Evolutionary conservation across 495 filamentous ascomycete species (phyloP), one percentile per base, ranked within the genome.

Genomic region (Trichocladium uniseriatum): DNA sequence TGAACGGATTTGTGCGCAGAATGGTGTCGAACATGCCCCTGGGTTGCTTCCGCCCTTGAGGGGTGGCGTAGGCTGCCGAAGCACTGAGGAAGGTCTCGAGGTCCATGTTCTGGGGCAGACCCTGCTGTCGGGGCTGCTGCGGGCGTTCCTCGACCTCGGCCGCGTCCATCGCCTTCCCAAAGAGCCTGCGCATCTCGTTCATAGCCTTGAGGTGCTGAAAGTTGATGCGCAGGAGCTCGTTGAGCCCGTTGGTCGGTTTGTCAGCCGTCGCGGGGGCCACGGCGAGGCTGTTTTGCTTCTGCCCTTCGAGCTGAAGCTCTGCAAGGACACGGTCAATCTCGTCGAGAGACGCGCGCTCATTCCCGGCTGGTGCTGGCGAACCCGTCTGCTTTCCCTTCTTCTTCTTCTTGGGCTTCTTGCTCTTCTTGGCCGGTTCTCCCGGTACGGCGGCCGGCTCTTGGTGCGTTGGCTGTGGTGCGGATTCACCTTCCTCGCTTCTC

Each of bases 161-260:
- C 15, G 76, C 75, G 38, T 86, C 79, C 46, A 92, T 69, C 9
- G 85, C 84, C 22, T 84, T 82, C 0, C 92, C 92, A 67, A 99
- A 99, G 2, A 99, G 68, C 51, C 79, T 81, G 36, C 87, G 83
- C 89, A 99, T 96, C 67, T 99, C 92, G 55, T 95, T 94, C 6
- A 78, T 74, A 13, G 85, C 85, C 60, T 94, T 94, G 10, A 99
- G 77, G 53, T 86, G 79, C 51, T 83, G 77, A 1, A 84, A 77
- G 38, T 92, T 89, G 46, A 96, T 78, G 10, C 76, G 70, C 1
- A 97, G 69, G 27, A 94, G 69, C n/a, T 79, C 54, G 55, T 69
- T 72, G 31, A 80, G 60, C 62, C 72, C 39, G 31, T 39, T 27
- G 7, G 44, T 36, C 35, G 41, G 22, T 15, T 43, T 24, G 5